These are phyloP conservation scores for Neurospora terricola DNA, from an alignment of 495 filamentous ascomycete genomes.

Conservation along the genomic window DNA sequence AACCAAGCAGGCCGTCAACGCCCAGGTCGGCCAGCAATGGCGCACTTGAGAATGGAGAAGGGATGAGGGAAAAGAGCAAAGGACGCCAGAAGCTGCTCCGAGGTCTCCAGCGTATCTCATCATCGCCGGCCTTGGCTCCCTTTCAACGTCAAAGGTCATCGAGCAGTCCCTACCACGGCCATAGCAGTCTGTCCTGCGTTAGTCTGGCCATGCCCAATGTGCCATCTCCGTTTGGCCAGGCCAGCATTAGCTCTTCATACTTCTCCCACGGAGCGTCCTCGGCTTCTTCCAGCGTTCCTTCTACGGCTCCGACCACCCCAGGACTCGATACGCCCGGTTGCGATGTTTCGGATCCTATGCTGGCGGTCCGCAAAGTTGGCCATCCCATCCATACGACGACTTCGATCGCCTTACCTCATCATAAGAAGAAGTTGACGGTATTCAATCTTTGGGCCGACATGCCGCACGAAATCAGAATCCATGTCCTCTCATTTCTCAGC, in stretches of 20 bases:
- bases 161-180: slow-evolving; percentile 50
- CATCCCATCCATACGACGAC: slow-evolving; percentile 23
- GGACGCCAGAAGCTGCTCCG: slow-evolving; percentile 67
- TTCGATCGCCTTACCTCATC: slow-evolving; percentile 52
- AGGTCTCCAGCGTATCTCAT: slow-evolving; percentile 79
- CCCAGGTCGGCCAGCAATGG: slow-evolving; percentile 3
- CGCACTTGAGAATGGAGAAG: slow-evolving; percentile 16
- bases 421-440: slow-evolving; percentile 36
- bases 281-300: slow-evolving; percentile 55
- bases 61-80: slow-evolving; percentile 53
- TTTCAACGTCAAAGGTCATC: slow-evolving; percentile 54
- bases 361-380: slow-evolving; percentile 26
- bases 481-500: slow-evolving; percentile 63
- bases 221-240: slow-evolving; percentile 40
- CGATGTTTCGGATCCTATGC: slow-evolving; percentile 25
- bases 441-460: slow-evolving; percentile 74
- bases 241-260: slow-evolving; percentile 45
- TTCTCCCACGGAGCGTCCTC: slow-evolving; percentile 47
- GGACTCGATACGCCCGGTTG: slow-evolving; percentile 25
- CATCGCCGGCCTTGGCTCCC: slow-evolving; percentile 64
- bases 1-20: not conserved
- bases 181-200: slow-evolving; percentile 65
- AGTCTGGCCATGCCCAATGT: slow-evolving; percentile 53
- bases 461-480: slow-evolving; percentile 71
- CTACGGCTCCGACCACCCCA: slow-evolving; percentile 45